Percentiles rank a stretch among this genome's conserved stretches.
Conservation (phyloP, 768 basidiomycete species). For the Tulasnella calospora region DNA sequence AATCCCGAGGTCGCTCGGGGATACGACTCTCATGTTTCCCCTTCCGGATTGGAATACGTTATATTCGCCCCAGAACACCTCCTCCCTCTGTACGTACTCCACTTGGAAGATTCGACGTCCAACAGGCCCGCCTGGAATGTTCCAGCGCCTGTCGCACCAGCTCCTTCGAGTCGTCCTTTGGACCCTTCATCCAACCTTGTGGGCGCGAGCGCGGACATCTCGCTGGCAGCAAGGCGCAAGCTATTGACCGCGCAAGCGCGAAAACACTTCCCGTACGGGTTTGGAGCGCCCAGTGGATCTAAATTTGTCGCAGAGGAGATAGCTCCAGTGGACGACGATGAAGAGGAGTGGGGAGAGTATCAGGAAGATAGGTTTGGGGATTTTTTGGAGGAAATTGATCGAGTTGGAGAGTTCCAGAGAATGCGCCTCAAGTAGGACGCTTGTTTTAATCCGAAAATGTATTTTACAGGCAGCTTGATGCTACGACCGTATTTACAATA, state of each 20-base stretch:
- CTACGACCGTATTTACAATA: too few species aligned
- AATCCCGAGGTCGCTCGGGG: not conserved
- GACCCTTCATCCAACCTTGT: not conserved
- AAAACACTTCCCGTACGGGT: not conserved
- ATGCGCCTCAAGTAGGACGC: not conserved
- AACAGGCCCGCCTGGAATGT: not conserved
- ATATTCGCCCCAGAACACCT: not conserved
- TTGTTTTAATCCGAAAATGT: not conserved
- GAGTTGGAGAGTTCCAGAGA: not conserved
- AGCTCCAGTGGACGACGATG: not conserved
- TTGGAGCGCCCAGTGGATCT: not conserved
- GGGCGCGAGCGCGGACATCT: not conserved
- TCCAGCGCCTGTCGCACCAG: not conserved
- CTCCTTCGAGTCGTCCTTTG: not conserved
- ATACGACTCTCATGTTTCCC: not conserved
- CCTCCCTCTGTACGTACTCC: not conserved
- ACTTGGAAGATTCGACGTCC: not conserved
- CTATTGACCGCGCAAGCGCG: not conserved
- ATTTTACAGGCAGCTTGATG: not conserved
- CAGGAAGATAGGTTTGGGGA: not conserved
- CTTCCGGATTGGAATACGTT: not conserved
- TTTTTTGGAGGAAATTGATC: not conserved
- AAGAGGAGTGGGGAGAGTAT: conserved; percentile 3
- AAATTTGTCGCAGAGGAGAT: conserved; percentile 1
- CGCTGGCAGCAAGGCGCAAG: not conserved